Conservation (phyloP, 73 alveolate genomes). For the Paramecium sonneborni region DNA sequence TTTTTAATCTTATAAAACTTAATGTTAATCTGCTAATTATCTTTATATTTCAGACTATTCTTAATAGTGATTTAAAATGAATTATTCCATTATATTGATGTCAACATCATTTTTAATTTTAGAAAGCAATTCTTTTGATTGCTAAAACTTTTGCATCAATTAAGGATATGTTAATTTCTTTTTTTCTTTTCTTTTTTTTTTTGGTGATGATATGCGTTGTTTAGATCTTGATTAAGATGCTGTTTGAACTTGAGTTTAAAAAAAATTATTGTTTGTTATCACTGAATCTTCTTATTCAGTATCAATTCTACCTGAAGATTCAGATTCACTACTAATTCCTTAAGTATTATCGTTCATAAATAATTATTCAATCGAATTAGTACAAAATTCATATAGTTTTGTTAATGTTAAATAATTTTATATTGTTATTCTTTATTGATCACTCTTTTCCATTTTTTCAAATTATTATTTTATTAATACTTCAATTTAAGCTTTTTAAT, state of each 20-base stretch:
- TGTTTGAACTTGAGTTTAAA: neutral
- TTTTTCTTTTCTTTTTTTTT: neutral
- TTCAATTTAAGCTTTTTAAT: neutral
- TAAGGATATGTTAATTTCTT: neutral
- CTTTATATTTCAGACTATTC: neutral
- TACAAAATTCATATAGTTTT: neutral
- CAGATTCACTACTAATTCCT: neutral
- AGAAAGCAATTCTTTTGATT: neutral
- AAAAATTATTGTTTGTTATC: neutral
- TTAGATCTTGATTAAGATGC: neutral
- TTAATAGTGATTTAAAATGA: neutral
- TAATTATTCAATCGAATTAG: neutral
- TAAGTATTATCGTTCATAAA: neutral
- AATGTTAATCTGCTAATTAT: neutral
- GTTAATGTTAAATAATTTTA: neutral
- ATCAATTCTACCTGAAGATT: neutral
- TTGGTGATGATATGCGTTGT: neutral
- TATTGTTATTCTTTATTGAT: neutral
- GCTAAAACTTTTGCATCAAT: neutral
- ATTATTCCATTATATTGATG: neutral
- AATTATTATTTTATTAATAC: neutral
- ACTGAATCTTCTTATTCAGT: neutral
- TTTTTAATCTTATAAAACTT: neutral
- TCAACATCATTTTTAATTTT: conserved; percentile 9
- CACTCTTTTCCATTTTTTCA: neutral